Evolutionary conservation across 495 filamentous ascomycete species (phyloP).

Genomic region (Tuber umbilicatum): DNA sequence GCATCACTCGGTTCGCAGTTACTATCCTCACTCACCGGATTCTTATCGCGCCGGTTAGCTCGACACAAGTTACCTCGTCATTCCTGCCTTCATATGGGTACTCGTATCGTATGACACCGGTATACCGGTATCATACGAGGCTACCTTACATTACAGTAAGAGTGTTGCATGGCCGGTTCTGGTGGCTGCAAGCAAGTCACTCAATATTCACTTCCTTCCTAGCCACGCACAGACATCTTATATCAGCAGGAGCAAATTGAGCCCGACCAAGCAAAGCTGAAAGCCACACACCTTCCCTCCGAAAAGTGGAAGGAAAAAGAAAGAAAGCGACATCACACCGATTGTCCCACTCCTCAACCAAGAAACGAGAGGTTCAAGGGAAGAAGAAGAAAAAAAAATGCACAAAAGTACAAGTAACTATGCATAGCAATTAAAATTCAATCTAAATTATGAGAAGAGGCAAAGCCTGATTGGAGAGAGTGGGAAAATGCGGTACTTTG

Average conservation of each 20-base stretch:
- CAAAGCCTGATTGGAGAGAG: not conserved
- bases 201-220: not conserved
- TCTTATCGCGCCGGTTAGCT: not conserved
- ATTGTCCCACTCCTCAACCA: not conserved
- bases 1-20: not conserved
- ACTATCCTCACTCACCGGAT: not conserved
- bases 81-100: not conserved
- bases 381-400: not conserved
- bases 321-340: not conserved
- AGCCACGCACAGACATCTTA: slow-evolving; percentile 3
- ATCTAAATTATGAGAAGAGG: not conserved
- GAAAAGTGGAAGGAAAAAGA: not conserved
- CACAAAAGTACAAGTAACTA: not conserved
- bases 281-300: not conserved
- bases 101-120: not conserved
- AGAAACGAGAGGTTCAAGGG: not conserved
- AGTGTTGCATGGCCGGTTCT: not conserved
- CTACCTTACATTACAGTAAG: not conserved
- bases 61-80: not conserved
- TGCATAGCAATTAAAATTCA: not conserved
- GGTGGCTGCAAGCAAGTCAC: not conserved
- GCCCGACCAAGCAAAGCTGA: not conserved
- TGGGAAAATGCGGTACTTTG: not conserved
- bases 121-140: not conserved
- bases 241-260: not conserved